Evolutionary conservation across 1,284 basidiomycete species (phyloP).

Genomic region (Ustilago bromivora): DNA sequence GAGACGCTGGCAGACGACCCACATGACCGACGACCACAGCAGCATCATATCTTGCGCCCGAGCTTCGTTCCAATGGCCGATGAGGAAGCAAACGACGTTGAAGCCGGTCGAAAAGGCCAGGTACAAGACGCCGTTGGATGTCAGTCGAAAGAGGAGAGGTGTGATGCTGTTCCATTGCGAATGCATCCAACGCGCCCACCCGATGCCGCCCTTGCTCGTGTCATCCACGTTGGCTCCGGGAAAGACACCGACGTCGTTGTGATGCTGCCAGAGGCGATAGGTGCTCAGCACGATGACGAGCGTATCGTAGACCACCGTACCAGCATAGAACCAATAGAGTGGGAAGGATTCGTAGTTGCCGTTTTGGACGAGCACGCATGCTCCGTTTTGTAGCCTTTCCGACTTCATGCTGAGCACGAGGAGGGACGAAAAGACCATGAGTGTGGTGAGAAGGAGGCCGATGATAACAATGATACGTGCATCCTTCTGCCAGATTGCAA

Average conservation of each 20-base stretch:
- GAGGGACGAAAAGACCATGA: conserved; percentile 48
- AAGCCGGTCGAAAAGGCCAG: conserved; percentile 51
- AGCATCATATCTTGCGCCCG: conserved; percentile 52
- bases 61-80: conserved; percentile 31
- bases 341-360: conserved; percentile 35
- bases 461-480: conserved; percentile 49
- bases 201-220: neutral
- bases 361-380: conserved; percentile 40
- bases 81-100: conserved; percentile 54
- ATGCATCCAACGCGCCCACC: conserved; percentile 19
- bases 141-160: conserved; percentile 48
- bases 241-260: conserved; percentile 24
- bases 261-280: conserved; percentile 46
- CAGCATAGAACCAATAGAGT: conserved; percentile 56
- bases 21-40: conserved; percentile 56
- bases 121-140: conserved; percentile 56
- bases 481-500: conserved; percentile 60
- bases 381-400: conserved; percentile 25
- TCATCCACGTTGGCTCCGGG: conserved; percentile 11
- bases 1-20: conserved; percentile 54
- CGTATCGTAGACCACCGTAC: conserved; percentile 50
- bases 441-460: conserved; percentile 26
- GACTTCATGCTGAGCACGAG: conserved; percentile 47
- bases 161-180: conserved; percentile 43
- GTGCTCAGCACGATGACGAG: conserved; percentile 46